Percentiles rank a stretch among this genome's conserved stretches.
phyloP scores from a whole-genome alignment of 345 rosid species.

The Corymbia maculata region DNA sequence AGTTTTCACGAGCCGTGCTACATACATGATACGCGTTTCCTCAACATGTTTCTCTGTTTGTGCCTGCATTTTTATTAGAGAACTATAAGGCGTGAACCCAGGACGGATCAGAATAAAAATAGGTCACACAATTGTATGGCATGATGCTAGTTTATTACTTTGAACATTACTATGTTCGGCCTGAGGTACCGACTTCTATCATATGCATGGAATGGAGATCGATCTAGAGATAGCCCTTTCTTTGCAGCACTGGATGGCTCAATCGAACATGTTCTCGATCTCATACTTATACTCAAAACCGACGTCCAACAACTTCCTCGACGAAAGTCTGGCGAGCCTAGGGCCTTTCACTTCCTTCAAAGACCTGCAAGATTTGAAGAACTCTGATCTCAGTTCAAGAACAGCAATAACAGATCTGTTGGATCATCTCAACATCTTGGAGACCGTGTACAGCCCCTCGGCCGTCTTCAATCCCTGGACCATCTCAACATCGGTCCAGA shows the following conservation, averaged over 20 bases:
- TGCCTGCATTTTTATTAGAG: background rate
- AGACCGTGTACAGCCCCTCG: background rate
- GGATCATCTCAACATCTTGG: too few relatives aligned
- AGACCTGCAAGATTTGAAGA: background rate
- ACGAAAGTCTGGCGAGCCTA: background rate
- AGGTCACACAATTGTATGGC: background rate
- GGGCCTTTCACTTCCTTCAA: background rate
- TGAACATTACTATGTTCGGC: background rate
- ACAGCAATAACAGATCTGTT: background rate
- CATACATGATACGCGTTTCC: accelerated
- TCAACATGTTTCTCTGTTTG: accelerated
- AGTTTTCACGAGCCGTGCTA: background rate
- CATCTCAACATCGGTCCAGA: conserved; percentile 21
- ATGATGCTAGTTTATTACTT: background rate
- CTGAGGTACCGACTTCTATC: background rate
- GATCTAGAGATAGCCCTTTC: conserved; percentile 9
- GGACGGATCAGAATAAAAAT: background rate
- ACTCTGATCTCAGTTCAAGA: background rate
- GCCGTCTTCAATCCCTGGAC: background rate
- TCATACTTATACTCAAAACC: conserved; percentile 26
- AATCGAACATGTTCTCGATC: conserved; percentile 18
- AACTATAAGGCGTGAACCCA: background rate
- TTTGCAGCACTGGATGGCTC: conserved; percentile 16
- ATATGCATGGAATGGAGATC: background rate
- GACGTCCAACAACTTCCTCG: conserved; percentile 15